Conservation (phyloP, 345 rosid genomes). For the Alliaria petiolata region DNA sequence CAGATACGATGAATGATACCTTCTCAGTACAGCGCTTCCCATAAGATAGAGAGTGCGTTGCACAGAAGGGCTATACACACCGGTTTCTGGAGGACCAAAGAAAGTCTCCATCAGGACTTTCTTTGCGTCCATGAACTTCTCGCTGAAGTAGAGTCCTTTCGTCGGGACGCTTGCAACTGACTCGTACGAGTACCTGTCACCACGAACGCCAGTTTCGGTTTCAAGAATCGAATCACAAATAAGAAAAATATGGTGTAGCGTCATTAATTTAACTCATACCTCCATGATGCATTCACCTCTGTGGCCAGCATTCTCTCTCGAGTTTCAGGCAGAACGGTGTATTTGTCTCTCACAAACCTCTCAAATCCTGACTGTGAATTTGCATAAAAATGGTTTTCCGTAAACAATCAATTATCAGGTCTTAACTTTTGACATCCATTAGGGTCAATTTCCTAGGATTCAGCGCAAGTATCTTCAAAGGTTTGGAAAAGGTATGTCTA, state of each 20-base stretch:
- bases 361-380: conserved; percentile 89
- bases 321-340: conserved; percentile 88
- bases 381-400: conserved; percentile 1
- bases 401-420: conserved; percentile 1
- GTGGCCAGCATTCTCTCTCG: conserved; percentile 89
- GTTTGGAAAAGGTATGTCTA: neutral
- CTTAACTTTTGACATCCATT: too few relatives aligned
- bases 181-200: conserved; percentile 67
- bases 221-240: conserved; percentile 3
- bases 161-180: conserved; percentile 55
- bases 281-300: conserved; percentile 83
- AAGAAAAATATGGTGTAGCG: neutral
- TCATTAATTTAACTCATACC: conserved; percentile 39
- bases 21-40: conserved; percentile 70
- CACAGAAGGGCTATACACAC: conserved; percentile 95
- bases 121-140: conserved; percentile 59
- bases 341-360: conserved; percentile 79
- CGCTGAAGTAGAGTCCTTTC: conserved; percentile 56
- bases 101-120: conserved; percentile 55
- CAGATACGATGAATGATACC: conserved; percentile 39
- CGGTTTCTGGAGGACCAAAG: conserved; percentile 79
- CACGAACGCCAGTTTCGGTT: conserved; percentile 2
- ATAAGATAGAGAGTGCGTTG: conserved; percentile 85
- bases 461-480: too few relatives aligned
- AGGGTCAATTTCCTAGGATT: too few relatives aligned